Base-by-base conservation (phyloP, 352 stramenopile genomes). In the Phytophthora megakarya region DNA sequence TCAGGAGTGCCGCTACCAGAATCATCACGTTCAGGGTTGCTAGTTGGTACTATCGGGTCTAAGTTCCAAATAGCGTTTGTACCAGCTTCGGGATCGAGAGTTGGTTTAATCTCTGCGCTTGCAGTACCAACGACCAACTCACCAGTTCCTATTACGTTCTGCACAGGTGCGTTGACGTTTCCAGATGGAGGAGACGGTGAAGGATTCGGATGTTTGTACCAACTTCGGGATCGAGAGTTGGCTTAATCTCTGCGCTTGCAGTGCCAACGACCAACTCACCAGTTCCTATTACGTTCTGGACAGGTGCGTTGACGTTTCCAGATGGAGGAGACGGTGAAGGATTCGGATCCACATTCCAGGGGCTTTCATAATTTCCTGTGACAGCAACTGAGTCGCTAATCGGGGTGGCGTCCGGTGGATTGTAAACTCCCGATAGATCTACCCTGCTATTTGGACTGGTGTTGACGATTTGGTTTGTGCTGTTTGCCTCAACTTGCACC, bases 1-100 rank as follows among this genome's bases (percentile, higher is more conserved):
- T 7, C 19, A 40, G 23, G 42, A 48, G 58, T 40, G 30, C n/a
- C 37, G 13, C 15, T 32, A 3, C 22, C 53, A 3, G 44, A 39
- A 30, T 6, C 19, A 7, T 28, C 22, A 44, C 3, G 4, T 15
- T 38, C 25, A n/a, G 28, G 10, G 2, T 13, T 40, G 7, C 10
- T 48, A 1, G 33, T 12, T 44, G 18, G 7, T 37, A 19, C 15
- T 11, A 7, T 51, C 23, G 50, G 58, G 33, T 68, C 15, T 37
- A 72, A 21, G 40, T 72, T 69, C 65, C 65, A 65, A 32, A 22
- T 30, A n/a, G 25, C 43, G 21, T 18, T 46, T 30, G 50, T 37
- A n/a, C 16, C 38, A 21, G 15, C 21, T 21, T 51, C 43, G 5
- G 12, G 18, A 6, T 50, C 21, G 21, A 10, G 26, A 25, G 22